These are phyloP conservation scores for Candida sojae DNA, from an alignment of 1,139 yeast species.

Conservation along the genomic window DNA sequence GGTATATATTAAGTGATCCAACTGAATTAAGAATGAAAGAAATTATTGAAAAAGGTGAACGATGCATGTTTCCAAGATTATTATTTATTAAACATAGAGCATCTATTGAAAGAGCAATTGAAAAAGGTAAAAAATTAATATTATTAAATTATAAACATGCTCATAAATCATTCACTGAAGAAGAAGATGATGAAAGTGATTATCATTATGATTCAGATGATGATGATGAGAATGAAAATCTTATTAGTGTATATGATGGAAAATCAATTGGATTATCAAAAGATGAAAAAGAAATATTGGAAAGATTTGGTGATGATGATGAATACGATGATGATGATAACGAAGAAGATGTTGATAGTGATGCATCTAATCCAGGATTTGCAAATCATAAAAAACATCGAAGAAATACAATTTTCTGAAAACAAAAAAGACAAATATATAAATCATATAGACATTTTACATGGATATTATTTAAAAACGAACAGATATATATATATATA, in stretches of 20 bases:
- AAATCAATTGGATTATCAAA: slow-evolving; percentile 6
- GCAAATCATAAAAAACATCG: slow-evolving; percentile 7
- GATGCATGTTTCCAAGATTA: slow-evolving; percentile 66
- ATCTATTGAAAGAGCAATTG: slow-evolving; percentile 65
- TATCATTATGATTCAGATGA: slow-evolving; percentile 12
- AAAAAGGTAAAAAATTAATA: slow-evolving; percentile 39
- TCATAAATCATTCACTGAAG: slow-evolving; percentile 10
- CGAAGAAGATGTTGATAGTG: slow-evolving; percentile 9
- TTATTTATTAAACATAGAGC: slow-evolving; percentile 65
- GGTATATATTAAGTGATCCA: slow-evolving; percentile 71
- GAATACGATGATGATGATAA: not conserved
- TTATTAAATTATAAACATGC: slow-evolving; percentile 6
- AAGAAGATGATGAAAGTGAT: slow-evolving; percentile 15
- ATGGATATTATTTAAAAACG: slow-evolving; percentile 15
- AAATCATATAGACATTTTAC: not conserved
- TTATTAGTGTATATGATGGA: slow-evolving; percentile 15
- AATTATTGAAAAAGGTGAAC: slow-evolving; percentile 65
- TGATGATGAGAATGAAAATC: slow-evolving; percentile 12
- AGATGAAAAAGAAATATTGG: slow-evolving; percentile 2
- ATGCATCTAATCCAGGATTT: slow-evolving; percentile 9
- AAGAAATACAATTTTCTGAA: slow-evolving; percentile 14
- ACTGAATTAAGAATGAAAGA: slow-evolving; percentile 54
- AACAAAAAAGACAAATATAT: not conserved
- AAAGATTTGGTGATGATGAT: not conserved
- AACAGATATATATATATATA: slow-evolving; percentile 16